These are phyloP conservation scores for Camellia oleifera DNA, from an alignment of 179 eudicot genomes.

Conservation along the genomic window DNA sequence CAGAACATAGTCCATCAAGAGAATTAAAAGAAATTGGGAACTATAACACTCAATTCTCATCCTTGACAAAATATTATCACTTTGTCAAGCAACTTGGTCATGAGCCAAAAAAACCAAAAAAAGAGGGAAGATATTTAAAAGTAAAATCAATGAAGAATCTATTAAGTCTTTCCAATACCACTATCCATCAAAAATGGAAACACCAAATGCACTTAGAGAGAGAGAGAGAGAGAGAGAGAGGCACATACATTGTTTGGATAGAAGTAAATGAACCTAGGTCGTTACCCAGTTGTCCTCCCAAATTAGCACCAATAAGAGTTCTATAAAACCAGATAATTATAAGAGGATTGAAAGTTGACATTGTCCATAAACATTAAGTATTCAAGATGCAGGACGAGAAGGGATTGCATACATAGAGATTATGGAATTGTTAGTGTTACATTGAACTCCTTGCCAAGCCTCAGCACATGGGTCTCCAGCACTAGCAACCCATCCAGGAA, in stretches of 20 bases:
- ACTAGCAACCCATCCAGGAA: slow-evolving; percentile 83
- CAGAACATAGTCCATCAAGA: background rate
- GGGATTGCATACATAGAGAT: slow-evolving; percentile 54
- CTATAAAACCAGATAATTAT: slow-evolving; percentile 34
- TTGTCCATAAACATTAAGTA: background rate
- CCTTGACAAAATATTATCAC: background rate
- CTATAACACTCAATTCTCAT: background rate
- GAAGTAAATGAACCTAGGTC: slow-evolving; percentile 67
- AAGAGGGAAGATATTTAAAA: background rate
- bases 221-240: background rate
- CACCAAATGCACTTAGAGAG: background rate
- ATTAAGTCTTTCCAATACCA: background rate
- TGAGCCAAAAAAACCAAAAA: too few species aligned
- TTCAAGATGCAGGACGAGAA: slow-evolving; percentile 10
- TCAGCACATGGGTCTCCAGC: slow-evolving; percentile 95
- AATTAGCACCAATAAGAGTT: slow-evolving; percentile 58
- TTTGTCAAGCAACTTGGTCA: background rate
- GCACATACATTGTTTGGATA: slow-evolving; percentile 64
- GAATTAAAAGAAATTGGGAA: background rate
- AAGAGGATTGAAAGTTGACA: slow-evolving; percentile 8
- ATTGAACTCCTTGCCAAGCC: slow-evolving; percentile 91
- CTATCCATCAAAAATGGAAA: background rate
- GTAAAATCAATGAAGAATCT: background rate
- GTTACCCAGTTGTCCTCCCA: slow-evolving; percentile 87
- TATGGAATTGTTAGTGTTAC: slow-evolving; percentile 55